phyloP scores from a whole-genome alignment of 2,329 filamentous ascomycete species.

The Claviceps arundinis region DNA sequence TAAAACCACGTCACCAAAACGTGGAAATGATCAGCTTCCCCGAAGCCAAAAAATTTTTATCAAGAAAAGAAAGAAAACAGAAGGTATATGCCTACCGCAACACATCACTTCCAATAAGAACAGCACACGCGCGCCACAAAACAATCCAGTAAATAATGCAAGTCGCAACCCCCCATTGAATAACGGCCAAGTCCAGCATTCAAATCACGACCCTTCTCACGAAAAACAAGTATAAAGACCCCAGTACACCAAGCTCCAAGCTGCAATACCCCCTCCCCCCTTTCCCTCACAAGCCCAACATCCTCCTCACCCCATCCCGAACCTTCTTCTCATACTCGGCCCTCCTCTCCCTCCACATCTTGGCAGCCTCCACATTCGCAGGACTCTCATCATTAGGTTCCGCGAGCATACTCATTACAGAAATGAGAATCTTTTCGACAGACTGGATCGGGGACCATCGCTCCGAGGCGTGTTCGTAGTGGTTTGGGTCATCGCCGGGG shows the following conservation, averaged over 20 bases:
- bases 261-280: not conserved
- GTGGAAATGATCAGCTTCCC: too few species aligned
- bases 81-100: too few species aligned
- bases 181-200: too few species aligned
- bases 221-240: not conserved
- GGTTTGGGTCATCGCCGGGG: slow-evolving; percentile 92
- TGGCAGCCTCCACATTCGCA: slow-evolving; percentile 89
- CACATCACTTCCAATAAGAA: too few species aligned
- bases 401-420: slow-evolving; percentile 95
- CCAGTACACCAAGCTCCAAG: not conserved
- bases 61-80: too few species aligned
- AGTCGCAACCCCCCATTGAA: too few species aligned
- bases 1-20: too few species aligned
- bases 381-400: slow-evolving; percentile 96
- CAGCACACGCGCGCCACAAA: too few species aligned
- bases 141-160: too few species aligned
- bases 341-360: slow-evolving; percentile 85
- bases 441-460: slow-evolving; percentile 95
- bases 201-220: too few species aligned
- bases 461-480: slow-evolving; percentile 93
- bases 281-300: slow-evolving; percentile 53
- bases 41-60: too few species aligned
- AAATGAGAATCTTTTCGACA: slow-evolving; percentile 93
- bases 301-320: slow-evolving; percentile 64
- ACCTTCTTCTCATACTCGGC: slow-evolving; percentile 79